Evolutionary conservation across 2,329 filamentous ascomycete species (phyloP).

Genomic region (Diaporthe sp.): DNA sequence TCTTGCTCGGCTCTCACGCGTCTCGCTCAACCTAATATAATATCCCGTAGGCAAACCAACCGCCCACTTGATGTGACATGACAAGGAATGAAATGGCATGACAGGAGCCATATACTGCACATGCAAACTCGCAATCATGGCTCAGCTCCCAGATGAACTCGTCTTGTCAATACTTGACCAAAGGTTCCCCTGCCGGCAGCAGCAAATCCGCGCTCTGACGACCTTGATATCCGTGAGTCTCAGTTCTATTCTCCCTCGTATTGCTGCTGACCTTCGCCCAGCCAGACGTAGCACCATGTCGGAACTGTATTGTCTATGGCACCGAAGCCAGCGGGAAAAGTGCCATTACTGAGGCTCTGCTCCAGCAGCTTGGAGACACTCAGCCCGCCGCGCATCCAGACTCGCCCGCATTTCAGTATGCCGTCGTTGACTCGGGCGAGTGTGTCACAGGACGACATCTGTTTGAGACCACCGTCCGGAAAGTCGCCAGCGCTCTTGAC

Average conservation of each 20-base stretch:
- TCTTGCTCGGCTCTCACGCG: constrained; percentile 9
- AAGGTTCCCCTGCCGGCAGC: constrained; percentile 69
- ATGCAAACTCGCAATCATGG: constrained; percentile 2
- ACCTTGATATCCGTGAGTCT: constrained; percentile 66
- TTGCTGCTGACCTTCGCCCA: constrained; percentile 52
- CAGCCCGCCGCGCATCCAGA: constrained; percentile 65
- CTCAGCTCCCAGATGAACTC: constrained; percentile 64
- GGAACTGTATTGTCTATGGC: constrained; percentile 85
- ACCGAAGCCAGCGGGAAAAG: constrained; percentile 91
- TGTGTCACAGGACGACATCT: constrained; percentile 85
- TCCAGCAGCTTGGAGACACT: constrained; percentile 60
- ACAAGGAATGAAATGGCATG: background rate
- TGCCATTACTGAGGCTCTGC: constrained; percentile 73
- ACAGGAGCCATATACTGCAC: background rate
- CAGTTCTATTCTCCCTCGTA: constrained; percentile 31
- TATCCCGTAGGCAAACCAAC: background rate
- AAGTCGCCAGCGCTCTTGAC: constrained; percentile 69
- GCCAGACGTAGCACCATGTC: constrained; percentile 76
- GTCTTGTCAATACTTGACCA: constrained; percentile 60
- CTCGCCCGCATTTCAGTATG: constrained; percentile 65
- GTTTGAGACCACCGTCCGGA: constrained; percentile 77
- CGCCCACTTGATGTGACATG: background rate
- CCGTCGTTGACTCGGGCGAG: constrained; percentile 77
- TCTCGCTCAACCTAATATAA: background rate
- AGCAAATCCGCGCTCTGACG: constrained; percentile 70